Percentiles rank a stretch among this genome's conserved stretches.
Evolutionary conservation across 768 basidiomycete species (phyloP).

Genomic region (Mycena kentingensis): DNA sequence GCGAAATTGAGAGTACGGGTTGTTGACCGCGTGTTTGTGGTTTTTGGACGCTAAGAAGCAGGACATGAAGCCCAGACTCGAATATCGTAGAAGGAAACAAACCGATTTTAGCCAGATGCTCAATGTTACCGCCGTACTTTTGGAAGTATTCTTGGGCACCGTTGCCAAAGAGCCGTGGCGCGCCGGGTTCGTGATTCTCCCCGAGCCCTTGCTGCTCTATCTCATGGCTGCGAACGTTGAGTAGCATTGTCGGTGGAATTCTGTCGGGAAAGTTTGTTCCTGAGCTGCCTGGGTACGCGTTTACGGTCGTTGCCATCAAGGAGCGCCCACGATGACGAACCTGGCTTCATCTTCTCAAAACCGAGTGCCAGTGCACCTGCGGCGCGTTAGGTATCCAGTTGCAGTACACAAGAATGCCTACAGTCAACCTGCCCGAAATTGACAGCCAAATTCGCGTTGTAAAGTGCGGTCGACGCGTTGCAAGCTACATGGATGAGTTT

Average conservation of each 20-base stretch:
- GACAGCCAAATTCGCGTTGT: slow-evolving; percentile 69
- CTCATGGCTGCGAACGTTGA: slow-evolving; percentile 45
- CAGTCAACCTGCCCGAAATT: slow-evolving; percentile 73
- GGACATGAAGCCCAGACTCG: neutral
- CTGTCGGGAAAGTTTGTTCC: slow-evolving; percentile 65
- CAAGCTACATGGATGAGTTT: no score
- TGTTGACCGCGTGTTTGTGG: slow-evolving; percentile 77
- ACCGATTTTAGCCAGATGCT: slow-evolving; percentile 80
- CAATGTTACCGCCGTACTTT: slow-evolving; percentile 67
- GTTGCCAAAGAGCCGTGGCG: slow-evolving; percentile 76
- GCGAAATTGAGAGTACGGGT: slow-evolving; percentile 86
- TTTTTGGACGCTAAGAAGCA: slow-evolving; percentile 81
- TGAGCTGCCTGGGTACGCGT: slow-evolving; percentile 51
- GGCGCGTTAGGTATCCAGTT: neutral
- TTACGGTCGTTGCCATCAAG: neutral
- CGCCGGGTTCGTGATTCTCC: slow-evolving; percentile 66
- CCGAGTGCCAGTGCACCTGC: slow-evolving; percentile 69
- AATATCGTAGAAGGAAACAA: neutral
- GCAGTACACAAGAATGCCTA: neutral
- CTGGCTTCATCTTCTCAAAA: slow-evolving; percentile 80
- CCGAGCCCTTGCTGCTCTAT: slow-evolving; percentile 55
- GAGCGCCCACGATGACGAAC: neutral
- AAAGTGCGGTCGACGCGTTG: slow-evolving; percentile 78
- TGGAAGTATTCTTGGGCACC: slow-evolving; percentile 76
- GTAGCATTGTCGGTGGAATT: slow-evolving; percentile 48